A percentile compares a stretch with the other conserved stretches of the same genome.
These are phyloP conservation scores for Cryptosporidium sp. DNA, from an alignment of 169 alveolate genomes.

Conservation along the genomic window DNA sequence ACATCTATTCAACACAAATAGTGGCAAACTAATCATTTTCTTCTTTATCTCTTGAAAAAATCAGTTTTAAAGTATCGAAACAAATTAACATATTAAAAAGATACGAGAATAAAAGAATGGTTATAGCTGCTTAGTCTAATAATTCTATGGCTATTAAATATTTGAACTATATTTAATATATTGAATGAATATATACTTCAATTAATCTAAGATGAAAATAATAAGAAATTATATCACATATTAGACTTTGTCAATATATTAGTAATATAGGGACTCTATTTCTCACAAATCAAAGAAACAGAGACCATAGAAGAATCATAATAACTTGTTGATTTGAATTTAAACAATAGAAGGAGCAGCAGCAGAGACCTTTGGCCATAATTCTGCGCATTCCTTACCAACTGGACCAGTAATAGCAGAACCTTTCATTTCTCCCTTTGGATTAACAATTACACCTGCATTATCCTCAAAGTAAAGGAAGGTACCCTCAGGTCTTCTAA, in stretches of 20 bases:
- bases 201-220: not conserved
- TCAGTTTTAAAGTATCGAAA: not conserved
- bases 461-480: conserved; percentile 98
- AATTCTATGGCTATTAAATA: not conserved
- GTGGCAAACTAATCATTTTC: not conserved
- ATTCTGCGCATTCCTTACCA: conserved; percentile 99
- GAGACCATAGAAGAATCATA: not conserved
- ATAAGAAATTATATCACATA: not conserved
- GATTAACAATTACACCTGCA: conserved; percentile 98
- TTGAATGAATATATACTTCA: not conserved
- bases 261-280: not conserved
- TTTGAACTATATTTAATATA: not conserved
- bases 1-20: not conserved
- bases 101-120: not conserved
- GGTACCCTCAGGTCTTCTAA: conserved; percentile 99
- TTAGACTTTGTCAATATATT: not conserved
- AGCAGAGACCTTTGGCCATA: conserved; percentile 99
- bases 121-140: conserved; percentile 7
- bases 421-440: conserved; percentile 99
- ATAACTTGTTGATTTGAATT: not conserved
- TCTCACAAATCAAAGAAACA: not conserved
- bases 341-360: conserved; percentile 98
- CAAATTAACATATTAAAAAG: not conserved
- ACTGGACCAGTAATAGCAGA: conserved; percentile 99
- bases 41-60: not conserved